These are phyloP conservation scores for Dioscorea dumetorum DNA, from an alignment of 106 monocot genomes.

Conservation along the genomic window DNA sequence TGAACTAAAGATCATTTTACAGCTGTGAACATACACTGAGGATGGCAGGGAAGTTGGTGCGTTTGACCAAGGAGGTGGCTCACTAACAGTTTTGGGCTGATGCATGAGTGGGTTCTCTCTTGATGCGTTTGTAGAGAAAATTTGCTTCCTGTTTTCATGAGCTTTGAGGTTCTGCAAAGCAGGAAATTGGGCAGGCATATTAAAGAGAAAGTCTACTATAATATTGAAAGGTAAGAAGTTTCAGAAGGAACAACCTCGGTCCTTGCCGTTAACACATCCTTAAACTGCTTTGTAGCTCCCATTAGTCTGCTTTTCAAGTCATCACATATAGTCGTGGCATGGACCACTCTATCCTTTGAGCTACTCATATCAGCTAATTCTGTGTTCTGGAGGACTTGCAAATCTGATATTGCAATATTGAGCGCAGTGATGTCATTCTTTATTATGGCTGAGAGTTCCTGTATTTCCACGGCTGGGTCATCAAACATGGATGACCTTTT, in stretches of 20 bases:
- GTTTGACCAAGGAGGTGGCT: conserved; percentile 27
- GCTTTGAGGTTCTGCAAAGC: conserved; percentile 19
- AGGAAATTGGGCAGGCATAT: background rate
- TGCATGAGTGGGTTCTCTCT: conserved; percentile 12
- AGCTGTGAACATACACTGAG: conserved; percentile 7
- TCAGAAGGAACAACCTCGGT: conserved; percentile 12
- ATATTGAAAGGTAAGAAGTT: background rate
- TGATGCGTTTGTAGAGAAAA: conserved; percentile 19
- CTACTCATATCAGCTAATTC: conserved; percentile 9
- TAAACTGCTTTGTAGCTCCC: conserved; percentile 25
- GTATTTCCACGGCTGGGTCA: conserved; percentile 25
- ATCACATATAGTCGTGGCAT: conserved; percentile 30
- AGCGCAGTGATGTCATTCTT: conserved; percentile 20
- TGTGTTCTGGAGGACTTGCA: conserved; percentile 21
- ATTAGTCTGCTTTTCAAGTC: conserved; percentile 23
- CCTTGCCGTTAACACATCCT: conserved; percentile 23
- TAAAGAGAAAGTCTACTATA: background rate
- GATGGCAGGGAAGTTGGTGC: conserved; percentile 7
- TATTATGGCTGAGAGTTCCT: conserved; percentile 20
- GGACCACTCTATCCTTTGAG: conserved; percentile 18
- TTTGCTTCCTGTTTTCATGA: conserved; percentile 27
- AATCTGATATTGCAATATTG: conserved; percentile 19
- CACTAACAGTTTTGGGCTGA: conserved; percentile 8
- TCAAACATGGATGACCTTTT: conserved; percentile 25
- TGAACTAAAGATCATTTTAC: too few species aligned